Evolutionary conservation across 495 filamentous ascomycete genomes (phyloP).

Genomic region (Daldinia loculata): DNA sequence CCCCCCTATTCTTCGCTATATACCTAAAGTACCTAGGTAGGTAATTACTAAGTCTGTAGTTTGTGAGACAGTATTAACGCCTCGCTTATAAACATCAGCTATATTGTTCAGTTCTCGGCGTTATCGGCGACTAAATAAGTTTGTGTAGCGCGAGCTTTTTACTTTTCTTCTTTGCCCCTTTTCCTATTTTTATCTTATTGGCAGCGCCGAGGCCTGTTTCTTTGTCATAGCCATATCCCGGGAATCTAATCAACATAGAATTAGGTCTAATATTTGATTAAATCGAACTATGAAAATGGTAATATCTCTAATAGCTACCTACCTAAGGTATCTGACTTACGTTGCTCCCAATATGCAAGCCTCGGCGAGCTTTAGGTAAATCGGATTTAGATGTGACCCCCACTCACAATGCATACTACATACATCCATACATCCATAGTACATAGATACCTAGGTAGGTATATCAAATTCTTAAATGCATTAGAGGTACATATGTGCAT

Average conservation of each 20-base stretch:
- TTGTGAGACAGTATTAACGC: neutral
- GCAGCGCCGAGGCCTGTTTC: neutral
- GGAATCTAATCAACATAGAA: neutral
- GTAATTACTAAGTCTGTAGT: neutral
- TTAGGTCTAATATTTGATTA: neutral
- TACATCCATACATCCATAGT: neutral
- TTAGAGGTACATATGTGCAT: neutral
- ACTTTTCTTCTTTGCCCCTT: neutral
- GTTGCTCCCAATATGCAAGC: neutral
- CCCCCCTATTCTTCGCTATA: neutral
- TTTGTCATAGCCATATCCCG: neutral
- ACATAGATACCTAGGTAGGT: too few relatives aligned
- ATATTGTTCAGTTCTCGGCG: neutral
- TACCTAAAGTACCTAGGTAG: neutral
- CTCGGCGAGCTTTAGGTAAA: neutral
- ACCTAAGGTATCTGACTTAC: too few relatives aligned
- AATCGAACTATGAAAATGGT: neutral
- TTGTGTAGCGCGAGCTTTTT: constrained; percentile 2
- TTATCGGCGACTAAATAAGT: constrained; percentile 3
- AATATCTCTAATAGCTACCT: neutral
- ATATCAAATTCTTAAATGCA: neutral
- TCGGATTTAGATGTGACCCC: neutral
- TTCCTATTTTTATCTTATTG: constrained; percentile 4
- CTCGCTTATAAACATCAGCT: neutral
- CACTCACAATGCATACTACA: neutral